Evolutionary conservation across 2,329 filamentous ascomycete species (phyloP), one percentile per base, ranked within the genome.

Genomic region (Myotisia sp.): DNA sequence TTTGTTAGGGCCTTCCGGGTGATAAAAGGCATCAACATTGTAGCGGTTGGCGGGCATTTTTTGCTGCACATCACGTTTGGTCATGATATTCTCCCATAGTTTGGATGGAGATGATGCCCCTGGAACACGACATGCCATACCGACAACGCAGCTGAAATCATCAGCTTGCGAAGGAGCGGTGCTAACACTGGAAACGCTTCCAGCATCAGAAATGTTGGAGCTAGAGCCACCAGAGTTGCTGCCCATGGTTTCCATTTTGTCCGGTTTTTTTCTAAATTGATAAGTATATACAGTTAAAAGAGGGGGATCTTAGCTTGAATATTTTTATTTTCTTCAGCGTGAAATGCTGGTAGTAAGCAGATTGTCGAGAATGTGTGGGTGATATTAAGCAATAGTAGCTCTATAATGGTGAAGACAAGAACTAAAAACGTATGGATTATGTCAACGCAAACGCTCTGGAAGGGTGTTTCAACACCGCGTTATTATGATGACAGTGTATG

Each of bases 11-110:
- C 18, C 24, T 10, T 41, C 26, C 10, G 43, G 37, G 23, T 46
- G 40, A 33, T 47, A 42, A 24, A 35, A 47, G 7, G 38, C 32
- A 19, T 37, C 33, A 9, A 34, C 32, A 22, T 40, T 40, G 17
- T 37, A 40, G 19, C 38, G 28, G 28, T 40, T 35, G 13, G 31
- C 30, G 10, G 38, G 38, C 27, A 40, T 35, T 23, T 40, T 34
- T 10, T 27, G 20, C 30, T 35, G 33, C 16, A 34, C 35, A 29
- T 40, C 38, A 14, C 35, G 34, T 19, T 35, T 19, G 24, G 19
- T 35, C 12, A 33, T 30, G 9, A 37, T 29, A 18, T 31, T 31
- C n/a, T 37, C 26, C 37, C 37, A 40, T 10, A 40, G 37, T 20
- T 40, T 37, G 26, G 30, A 34, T 6, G 37, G 34, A 19, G 29